Evolutionary conservation across 2,329 filamentous ascomycete species (phyloP), one percentile per base, ranked within the genome.

Genomic region (Diaporthe longicolla): DNA sequence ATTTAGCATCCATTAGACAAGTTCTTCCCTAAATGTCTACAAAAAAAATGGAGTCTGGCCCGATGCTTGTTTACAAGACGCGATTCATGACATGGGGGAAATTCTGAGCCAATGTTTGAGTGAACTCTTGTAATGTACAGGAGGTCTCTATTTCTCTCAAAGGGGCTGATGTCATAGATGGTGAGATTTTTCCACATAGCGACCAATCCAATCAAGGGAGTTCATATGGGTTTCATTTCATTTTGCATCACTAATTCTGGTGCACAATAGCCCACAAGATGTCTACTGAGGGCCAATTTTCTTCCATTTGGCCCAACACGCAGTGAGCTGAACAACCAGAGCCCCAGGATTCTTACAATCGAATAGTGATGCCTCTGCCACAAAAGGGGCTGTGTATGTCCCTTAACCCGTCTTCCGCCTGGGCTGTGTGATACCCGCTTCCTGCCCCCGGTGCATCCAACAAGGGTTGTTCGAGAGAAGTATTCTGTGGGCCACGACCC

Each of bases 401-500:
- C 8, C 6, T 15, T 45, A 10, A 63, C 24, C 24, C 29, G 45
- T 26, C 29, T 35, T 45, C 43, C 50, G 61, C 29, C 29, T 37
- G 43, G 29, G 43, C 59, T 48, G 19, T n/a, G 8, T 35, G 45
- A 66, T 50, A 66, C 21, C 61, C 43, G 35, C 61, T n/a, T 32
- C n/a, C 26, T 13, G 13, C 58, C 58, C 9, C 58, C 24, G 58
- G 21, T 10, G n/a, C n/a, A 24, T 11, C 24, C 58, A 61, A 29
- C 58, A 40, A 66, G 3, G 21, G 50, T 52, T 37, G 61, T 66
- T 40, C 37, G 37, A 21, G 17, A 66, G 26, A 35, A 66, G 21
- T 66, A 35, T 52, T 24, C 43, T 24, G 13, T 66, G 61, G 61
- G 4, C 21, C 61, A 13, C 29, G 61, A 21, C 61, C 61, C 61